These are phyloP conservation scores for Ceratobasidium sp. DNA, from an alignment of 1,284 basidiomycete genomes.

Conservation along the genomic window DNA sequence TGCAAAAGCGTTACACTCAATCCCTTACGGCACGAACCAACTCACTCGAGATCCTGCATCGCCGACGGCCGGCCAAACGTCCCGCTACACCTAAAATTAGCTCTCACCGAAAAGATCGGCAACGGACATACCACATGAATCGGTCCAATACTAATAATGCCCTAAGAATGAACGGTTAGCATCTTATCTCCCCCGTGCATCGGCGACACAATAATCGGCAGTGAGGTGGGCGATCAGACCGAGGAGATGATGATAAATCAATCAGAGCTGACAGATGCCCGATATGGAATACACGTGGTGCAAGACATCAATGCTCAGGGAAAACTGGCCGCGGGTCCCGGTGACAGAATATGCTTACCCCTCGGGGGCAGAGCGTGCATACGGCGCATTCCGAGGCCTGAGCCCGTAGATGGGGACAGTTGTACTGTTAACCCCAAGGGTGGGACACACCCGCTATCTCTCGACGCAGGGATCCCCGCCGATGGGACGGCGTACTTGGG, in stretches of 20 bases:
- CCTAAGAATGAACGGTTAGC: not conserved
- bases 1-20: not conserved
- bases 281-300: not conserved
- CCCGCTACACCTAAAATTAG: not conserved
- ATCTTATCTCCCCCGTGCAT: not conserved
- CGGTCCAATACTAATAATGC: slow-evolving; percentile 10
- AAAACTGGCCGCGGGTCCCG: no score
- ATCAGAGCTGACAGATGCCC: not conserved
- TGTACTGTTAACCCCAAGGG: no score
- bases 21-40: not conserved
- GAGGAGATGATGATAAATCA: no score
- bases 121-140: slow-evolving; percentile 3
- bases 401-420: no score
- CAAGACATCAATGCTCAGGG: not conserved
- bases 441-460: no score
- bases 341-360: no score
- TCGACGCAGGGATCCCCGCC: no score
- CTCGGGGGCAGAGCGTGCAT: no score
- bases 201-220: no score
- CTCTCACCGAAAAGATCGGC: not conserved
- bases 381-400: no score
- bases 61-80: slow-evolving; percentile 8
- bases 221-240: no score
- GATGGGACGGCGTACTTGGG: no score
- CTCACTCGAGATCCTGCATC: slow-evolving; percentile 29